A percentile compares a stretch with the other conserved stretches of the same genome.
Evolutionary conservation across 2,329 filamentous ascomycete species (phyloP).

Genomic region (Diaporthe sp.): DNA sequence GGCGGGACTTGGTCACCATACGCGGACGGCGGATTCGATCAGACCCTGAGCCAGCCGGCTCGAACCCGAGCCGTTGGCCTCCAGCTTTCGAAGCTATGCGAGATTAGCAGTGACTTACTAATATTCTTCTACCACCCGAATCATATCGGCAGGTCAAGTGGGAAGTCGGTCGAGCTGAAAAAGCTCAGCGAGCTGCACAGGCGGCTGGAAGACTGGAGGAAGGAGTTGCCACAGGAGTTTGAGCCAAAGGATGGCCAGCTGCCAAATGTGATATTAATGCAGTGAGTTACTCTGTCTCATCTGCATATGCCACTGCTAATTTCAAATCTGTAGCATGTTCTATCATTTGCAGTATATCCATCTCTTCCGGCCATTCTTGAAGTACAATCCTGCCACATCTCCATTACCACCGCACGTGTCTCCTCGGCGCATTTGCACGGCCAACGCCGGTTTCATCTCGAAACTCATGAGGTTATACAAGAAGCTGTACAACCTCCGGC

Average conservation of each 20-base stretch:
- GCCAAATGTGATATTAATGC: slow-evolving; percentile 83
- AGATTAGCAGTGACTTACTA: slow-evolving; percentile 93
- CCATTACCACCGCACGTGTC: slow-evolving; percentile 90
- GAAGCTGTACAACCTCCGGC: slow-evolving; percentile 88
- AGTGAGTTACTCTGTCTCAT: slow-evolving; percentile 73
- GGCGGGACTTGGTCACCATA: slow-evolving; percentile 89
- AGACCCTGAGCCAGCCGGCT: slow-evolving; percentile 82
- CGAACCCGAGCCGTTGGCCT: slow-evolving; percentile 85
- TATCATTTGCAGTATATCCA: slow-evolving; percentile 97
- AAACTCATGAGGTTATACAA: slow-evolving; percentile 97
- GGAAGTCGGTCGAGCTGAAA: slow-evolving; percentile 89
- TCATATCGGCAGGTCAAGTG: slow-evolving; percentile 72
- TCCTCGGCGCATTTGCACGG: slow-evolving; percentile 89
- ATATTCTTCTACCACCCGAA: slow-evolving; percentile 92
- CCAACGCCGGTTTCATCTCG: slow-evolving; percentile 89
- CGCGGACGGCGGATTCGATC: slow-evolving; percentile 84
- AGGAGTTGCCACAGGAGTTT: slow-evolving; percentile 85
- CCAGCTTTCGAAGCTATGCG: slow-evolving; percentile 86
- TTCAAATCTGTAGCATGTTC: slow-evolving; percentile 81
- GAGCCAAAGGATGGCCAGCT: slow-evolving; percentile 91
- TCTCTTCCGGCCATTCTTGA: slow-evolving; percentile 94
- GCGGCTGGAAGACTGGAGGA: slow-evolving; percentile 89
- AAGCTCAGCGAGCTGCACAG: slow-evolving; percentile 93
- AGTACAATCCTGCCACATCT: slow-evolving; percentile 85
- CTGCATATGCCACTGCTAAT: not conserved